phyloP scores from a whole-genome alignment of 495 filamentous ascomycete species.

The Aspergillus bertholletiae region DNA sequence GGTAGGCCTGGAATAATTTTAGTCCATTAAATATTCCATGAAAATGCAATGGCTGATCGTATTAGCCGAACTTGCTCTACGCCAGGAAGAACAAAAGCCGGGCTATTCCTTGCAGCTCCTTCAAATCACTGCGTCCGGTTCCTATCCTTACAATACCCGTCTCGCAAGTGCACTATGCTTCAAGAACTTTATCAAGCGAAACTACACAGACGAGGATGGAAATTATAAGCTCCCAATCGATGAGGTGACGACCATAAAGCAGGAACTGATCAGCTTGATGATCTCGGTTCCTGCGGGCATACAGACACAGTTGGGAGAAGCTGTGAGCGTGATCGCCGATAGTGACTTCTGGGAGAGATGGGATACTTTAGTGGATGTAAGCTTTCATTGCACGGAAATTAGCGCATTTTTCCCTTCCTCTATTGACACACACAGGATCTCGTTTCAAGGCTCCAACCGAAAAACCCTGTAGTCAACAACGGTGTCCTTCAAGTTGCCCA shows the following conservation, averaged over 20 bases:
- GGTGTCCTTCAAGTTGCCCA: constrained; percentile 96
- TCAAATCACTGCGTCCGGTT: constrained; percentile 74
- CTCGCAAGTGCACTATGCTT: constrained; percentile 92
- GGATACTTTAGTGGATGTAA: constrained; percentile 83
- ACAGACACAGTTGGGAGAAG: constrained; percentile 91
- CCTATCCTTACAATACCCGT: constrained; percentile 67
- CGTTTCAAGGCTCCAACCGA: constrained; percentile 75
- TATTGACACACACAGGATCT: constrained; percentile 59
- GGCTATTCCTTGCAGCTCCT: constrained; percentile 86
- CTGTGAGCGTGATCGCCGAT: constrained; percentile 94
- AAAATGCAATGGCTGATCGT: constrained; percentile 1
- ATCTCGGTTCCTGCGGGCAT: constrained; percentile 81
- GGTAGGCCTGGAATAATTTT: constrained; percentile 48
- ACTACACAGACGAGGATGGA: constrained; percentile 92
- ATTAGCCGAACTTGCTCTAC: constrained; percentile 75
- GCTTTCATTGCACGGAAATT: constrained; percentile 11
- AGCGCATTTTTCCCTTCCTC: constrained; percentile 3
- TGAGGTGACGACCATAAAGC: constrained; percentile 87
- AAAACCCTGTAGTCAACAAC: constrained; percentile 77
- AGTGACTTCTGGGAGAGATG: constrained; percentile 96
- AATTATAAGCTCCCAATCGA: constrained; percentile 76
- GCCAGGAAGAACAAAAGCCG: constrained; percentile 70
- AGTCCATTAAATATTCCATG: constrained; percentile 4
- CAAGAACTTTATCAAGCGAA: constrained; percentile 94
- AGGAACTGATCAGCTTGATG: constrained; percentile 93